phyloP scores from a whole-genome alignment of 768 basidiomycete species.

The Psilocybe subaeruginosa region DNA sequence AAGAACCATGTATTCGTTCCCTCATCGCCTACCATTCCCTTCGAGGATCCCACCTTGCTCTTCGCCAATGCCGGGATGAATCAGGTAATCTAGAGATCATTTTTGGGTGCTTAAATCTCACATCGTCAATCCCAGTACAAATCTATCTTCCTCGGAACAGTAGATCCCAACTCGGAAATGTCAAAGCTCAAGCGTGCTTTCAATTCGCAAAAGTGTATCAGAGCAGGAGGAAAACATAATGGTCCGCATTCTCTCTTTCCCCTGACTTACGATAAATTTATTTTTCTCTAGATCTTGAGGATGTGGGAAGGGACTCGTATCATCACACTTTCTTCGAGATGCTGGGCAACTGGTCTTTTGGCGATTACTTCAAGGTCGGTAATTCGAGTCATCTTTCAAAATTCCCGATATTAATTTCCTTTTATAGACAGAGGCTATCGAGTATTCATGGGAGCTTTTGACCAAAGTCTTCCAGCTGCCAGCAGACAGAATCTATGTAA shows the following conservation, averaged over 20 bases:
- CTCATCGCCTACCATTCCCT: slow-evolving; percentile 92
- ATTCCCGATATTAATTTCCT: slow-evolving; percentile 16
- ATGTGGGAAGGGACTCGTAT: slow-evolving; percentile 98
- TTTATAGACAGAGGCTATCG: slow-evolving; percentile 86
- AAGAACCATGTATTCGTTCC: slow-evolving; percentile 87
- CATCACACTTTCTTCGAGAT: slow-evolving; percentile 99
- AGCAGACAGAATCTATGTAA: slow-evolving; percentile 91
- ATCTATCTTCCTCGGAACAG: slow-evolving; percentile 95
- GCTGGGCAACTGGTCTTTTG: slow-evolving; percentile 99
- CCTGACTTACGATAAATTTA: slow-evolving; percentile 1
- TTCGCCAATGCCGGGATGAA: slow-evolving; percentile 99
- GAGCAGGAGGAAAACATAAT: slow-evolving; percentile 99
- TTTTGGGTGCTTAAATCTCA: slow-evolving; percentile 2
- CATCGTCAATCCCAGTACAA: slow-evolving; percentile 70
- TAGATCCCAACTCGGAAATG: slow-evolving; percentile 92
- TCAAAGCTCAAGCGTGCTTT: slow-evolving; percentile 91
- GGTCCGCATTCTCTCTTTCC: slow-evolving; percentile 45
- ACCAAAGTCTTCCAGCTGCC: slow-evolving; percentile 89
- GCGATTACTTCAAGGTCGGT: slow-evolving; percentile 97
- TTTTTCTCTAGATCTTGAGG: slow-evolving; percentile 79
- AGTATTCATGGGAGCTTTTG: slow-evolving; percentile 93
- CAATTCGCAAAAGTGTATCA: slow-evolving; percentile 98
- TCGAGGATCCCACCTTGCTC: slow-evolving; percentile 95
- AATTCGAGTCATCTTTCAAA: not conserved
- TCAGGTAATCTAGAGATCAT: slow-evolving; percentile 50